Evolutionary conservation across 129 eudicot genomes (phyloP), one percentile per base, ranked within the genome.

Genomic region (Pseudognaphalium luteoalbum): DNA sequence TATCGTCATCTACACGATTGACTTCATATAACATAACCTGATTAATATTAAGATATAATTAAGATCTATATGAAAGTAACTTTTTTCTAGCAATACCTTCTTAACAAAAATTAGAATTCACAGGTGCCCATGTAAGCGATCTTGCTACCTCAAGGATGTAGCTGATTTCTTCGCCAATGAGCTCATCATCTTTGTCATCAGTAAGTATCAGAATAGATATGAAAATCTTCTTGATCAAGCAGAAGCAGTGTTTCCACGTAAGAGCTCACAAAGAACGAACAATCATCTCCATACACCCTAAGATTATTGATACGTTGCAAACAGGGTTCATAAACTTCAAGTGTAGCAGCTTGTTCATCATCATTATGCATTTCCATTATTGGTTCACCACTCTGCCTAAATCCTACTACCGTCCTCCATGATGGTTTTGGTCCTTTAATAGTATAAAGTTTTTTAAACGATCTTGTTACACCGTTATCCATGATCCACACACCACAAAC

Each of bases 401-500:
- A 60, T 20, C 66, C 66, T 60, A 60, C 4, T 20, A 60, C 29
- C 33, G 66, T 60, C 66, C 30, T 60, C 66, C 7, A 11, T 2
- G 2, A 7, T 60, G 34, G 16, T 6, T 60, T 28, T 20, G 34
- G 34, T 60, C 15, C 28, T 11, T 32, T 32, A 64, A 64, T 64
- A 39, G 69, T 12, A 39, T 29, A 64, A 29, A 11, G 69, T 44
- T 30, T 32, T 64, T 39, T 30, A 20, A 64, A 64, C n/a, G 42
- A 32, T 7, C 30, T 64, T 14, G 9, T 33, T 9, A 64, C 69
- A 64, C 42, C 69, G 28, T 25, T 25, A 25, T 25, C 28, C 28
- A 30, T 64, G 9, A 64, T 32, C 69, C 69, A 64, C 11, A 64
- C 41, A 64, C 9, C 7, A 64, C 69, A 30, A 64, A 64, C 69